Evolutionary conservation across 2,329 filamentous ascomycete species (phyloP).

Genomic region (Cordyceps farinosa): DNA sequence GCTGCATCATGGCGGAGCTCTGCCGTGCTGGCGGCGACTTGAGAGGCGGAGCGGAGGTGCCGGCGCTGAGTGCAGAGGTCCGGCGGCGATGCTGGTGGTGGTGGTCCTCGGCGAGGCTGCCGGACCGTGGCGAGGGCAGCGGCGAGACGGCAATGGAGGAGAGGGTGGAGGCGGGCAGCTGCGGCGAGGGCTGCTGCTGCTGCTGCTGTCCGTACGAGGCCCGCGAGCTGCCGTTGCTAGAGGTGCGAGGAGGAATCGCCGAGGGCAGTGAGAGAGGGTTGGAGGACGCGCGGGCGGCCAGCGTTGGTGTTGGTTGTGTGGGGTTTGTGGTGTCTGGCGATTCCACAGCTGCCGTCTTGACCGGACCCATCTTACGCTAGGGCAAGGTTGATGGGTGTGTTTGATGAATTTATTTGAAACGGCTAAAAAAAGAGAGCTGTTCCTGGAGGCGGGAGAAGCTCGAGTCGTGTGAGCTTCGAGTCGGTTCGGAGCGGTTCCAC

Average conservation of each 20-base stretch:
- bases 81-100: conserved; percentile 17
- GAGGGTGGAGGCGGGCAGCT: background rate
- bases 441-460: background rate
- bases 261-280: conserved; percentile 50
- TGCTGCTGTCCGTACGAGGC: conserved; percentile 4
- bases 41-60: conserved; percentile 3
- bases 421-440: background rate
- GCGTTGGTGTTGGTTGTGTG: background rate
- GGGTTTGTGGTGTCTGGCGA: conserved; percentile 1
- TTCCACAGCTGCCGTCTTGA: conserved; percentile 4
- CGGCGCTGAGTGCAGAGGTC: background rate
- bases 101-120: conserved; percentile 6
- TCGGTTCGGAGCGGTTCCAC: background rate
- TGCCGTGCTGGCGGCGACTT: background rate
- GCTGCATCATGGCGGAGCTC: conserved; percentile 28
- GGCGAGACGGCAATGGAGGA: conserved; percentile 18
- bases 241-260: conserved; percentile 69
- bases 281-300: conserved; percentile 24
- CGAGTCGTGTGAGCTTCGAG: background rate
- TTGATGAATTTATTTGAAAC: background rate
- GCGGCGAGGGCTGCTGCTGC: background rate
- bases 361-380: conserved; percentile 1
- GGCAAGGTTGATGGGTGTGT: too few relatives aligned
- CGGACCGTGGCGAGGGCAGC: conserved; percentile 23
- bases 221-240: conserved; percentile 41